These are phyloP conservation scores for Hypholoma fasciculare DNA, from an alignment of 768 basidiomycete genomes.

Conservation along the genomic window DNA sequence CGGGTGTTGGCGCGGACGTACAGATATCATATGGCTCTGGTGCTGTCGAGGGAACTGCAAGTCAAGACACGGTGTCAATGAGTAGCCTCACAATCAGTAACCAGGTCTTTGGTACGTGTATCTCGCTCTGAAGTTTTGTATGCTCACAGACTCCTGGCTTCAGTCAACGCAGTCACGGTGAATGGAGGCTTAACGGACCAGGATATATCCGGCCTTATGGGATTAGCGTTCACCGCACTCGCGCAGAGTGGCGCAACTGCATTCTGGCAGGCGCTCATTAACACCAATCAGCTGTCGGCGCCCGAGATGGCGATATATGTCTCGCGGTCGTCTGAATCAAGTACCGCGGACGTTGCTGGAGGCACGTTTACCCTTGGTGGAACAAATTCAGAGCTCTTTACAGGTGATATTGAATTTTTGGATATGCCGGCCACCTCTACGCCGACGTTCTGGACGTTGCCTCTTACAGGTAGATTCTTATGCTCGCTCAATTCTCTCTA, in stretches of 20 bases:
- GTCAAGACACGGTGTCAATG: slow-evolving; percentile 63
- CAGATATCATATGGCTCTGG: slow-evolving; percentile 70
- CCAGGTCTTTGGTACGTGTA: slow-evolving; percentile 54
- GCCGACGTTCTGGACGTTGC: slow-evolving; percentile 60
- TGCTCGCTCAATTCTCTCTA: not conserved
- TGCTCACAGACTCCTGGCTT: not conserved
- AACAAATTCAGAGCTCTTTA: slow-evolving; percentile 53
- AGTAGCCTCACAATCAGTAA: slow-evolving; percentile 55
- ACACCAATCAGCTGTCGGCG: slow-evolving; percentile 35
- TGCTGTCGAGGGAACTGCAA: slow-evolving; percentile 52
- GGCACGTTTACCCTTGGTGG: slow-evolving; percentile 77
- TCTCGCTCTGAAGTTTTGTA: too few relatives aligned
- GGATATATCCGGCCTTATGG: slow-evolving; percentile 67
- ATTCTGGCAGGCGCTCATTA: slow-evolving; percentile 59
- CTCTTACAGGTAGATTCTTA: slow-evolving; percentile 38
- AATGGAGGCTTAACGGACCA: slow-evolving; percentile 45
- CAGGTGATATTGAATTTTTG: slow-evolving; percentile 66
- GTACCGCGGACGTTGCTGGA: slow-evolving; percentile 47
- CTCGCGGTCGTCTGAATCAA: slow-evolving; percentile 39
- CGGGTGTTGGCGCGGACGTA: not conserved
- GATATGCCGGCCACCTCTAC: slow-evolving; percentile 32
- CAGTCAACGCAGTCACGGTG: slow-evolving; percentile 60
- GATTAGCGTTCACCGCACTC: slow-evolving; percentile 64
- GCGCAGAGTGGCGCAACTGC: slow-evolving; percentile 54
- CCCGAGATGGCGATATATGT: slow-evolving; percentile 69